Base-by-base conservation (phyloP, 2,329 filamentous ascomycete species). In the Exophiala sp. region DNA sequence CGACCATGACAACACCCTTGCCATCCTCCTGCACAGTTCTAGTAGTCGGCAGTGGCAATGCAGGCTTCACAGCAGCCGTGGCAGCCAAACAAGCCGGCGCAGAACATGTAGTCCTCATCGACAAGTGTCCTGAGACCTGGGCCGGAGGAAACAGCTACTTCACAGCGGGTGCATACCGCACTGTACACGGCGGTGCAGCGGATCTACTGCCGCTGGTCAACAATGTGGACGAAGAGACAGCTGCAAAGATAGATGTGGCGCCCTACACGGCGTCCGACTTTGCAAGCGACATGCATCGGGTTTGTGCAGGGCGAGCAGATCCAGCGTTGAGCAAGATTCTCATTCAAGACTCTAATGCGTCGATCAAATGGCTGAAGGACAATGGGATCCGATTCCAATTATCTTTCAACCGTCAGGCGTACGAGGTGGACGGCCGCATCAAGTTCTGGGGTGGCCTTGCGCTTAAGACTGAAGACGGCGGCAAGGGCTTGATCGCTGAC, bases 401-500 rank as follows among this genome's bases (percentile, higher is more conserved):
- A 2, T 77, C 74, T 1, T 85, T 85, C 63, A 79, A 83, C 51
- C 70, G 82, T 2, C 82, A 86, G 60, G 79, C 82, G 0, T 86
- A 82, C 62, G 70, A 80, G 49, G 73, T 83, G n/a, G 69, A 78
- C 43, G 79, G 77, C 1, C 68, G 75, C 23, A 73, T 74, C 60
- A 81, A 79, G 59, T 85, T 85, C 62, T 85, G 81, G 81, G 82
- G 82, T 9, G 82, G 82, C 0, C 65, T 86, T 61, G 71, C 70
- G n/a, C 64, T 84, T 27, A 80, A 75, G 59, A 80, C 77, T 0
- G 60, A 77, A 43, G 75, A 80, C 54, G 79, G 79, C 1, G 81
- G 81, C 0, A 81, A 81, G 57, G 78, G 80, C 0, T 65, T 84
- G 4, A 73, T 82, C 2, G 61, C 70, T 19, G 73, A 78, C 52